Evolutionary conservation across 1,284 basidiomycete species (phyloP).

Genomic region (Schizopora paradoxa): DNA sequence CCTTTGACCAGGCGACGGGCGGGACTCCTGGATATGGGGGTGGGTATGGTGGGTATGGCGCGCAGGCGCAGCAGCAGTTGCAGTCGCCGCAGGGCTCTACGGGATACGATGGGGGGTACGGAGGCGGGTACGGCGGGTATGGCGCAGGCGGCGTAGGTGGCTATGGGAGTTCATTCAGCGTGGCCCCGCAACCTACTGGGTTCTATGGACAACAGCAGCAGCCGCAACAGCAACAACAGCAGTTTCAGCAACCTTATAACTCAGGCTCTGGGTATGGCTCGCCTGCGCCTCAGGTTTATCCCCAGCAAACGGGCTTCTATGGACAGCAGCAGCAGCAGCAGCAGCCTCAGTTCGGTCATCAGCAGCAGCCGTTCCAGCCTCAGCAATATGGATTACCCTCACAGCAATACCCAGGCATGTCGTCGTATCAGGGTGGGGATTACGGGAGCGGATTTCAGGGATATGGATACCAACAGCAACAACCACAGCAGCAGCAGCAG

Average conservation of each 20-base stretch:
- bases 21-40: slow-evolving; percentile 24
- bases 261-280: slow-evolving; percentile 8
- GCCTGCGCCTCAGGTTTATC: slow-evolving; percentile 18
- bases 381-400: slow-evolving; percentile 21
- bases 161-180: slow-evolving; percentile 20
- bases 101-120: slow-evolving; percentile 21
- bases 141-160: neutral
- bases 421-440: slow-evolving; percentile 15
- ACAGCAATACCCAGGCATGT: slow-evolving; percentile 24
- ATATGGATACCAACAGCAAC: slow-evolving; percentile 9
- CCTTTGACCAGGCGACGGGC: slow-evolving; percentile 7
- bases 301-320: slow-evolving; percentile 27
- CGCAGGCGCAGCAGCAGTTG: slow-evolving; percentile 25
- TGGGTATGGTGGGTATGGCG: slow-evolving; percentile 23
- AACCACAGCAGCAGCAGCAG: slow-evolving; percentile 15
- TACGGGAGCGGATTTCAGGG: slow-evolving; percentile 17
- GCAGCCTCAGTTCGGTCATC: slow-evolving; percentile 10
- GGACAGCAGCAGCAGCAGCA: slow-evolving; percentile 14
- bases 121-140: slow-evolving; percentile 21
- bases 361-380: slow-evolving; percentile 18
- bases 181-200: slow-evolving; percentile 23
- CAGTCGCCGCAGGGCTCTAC: slow-evolving; percentile 27
- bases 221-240: slow-evolving; percentile 8
- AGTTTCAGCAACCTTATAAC: too few relatives aligned
- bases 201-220: too few relatives aligned